Evolutionary conservation across 257 asterid species (phyloP).

Genomic region (Ilex aquifolium): DNA sequence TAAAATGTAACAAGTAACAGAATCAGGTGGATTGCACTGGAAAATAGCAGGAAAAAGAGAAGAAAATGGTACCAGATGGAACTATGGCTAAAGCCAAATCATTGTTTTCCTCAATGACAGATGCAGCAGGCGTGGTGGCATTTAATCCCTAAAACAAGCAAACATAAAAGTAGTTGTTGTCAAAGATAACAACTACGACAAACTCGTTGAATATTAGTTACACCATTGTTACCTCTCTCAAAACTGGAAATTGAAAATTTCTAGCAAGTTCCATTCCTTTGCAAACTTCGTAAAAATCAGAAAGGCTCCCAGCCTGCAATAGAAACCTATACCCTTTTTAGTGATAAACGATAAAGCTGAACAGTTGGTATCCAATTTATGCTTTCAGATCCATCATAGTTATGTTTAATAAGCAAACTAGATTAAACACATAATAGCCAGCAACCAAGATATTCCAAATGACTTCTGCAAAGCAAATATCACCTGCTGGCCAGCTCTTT

Average conservation of each 20-base stretch:
- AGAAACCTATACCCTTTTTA: constrained; percentile 8
- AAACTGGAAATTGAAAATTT: constrained; percentile 92
- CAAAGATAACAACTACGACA: background rate
- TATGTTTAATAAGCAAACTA: no score
- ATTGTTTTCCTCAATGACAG: constrained; percentile 77
- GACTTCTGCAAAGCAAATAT: no score
- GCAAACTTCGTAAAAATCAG: constrained; percentile 94
- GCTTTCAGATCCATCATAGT: no score
- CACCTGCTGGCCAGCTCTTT: no score
- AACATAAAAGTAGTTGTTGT: background rate
- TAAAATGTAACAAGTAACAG: background rate
- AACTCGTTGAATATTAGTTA: background rate
- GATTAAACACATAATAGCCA: no score
- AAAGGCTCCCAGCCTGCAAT: constrained; percentile 74
- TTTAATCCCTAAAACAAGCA: constrained; percentile 68
- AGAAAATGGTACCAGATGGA: constrained; percentile 55
- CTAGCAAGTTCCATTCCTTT: constrained; percentile 96
- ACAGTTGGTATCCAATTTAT: no score
- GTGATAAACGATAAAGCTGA: constrained; percentile 9
- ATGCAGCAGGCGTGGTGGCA: constrained; percentile 41
- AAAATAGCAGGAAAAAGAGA: background rate
- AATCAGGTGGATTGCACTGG: constrained; percentile 5
- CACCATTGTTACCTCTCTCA: constrained; percentile 69
- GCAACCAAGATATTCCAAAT: no score
- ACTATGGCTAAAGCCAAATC: constrained; percentile 90